phyloP scores from a whole-genome alignment of 306 rosid species.

The Acacia crassicarpa region DNA sequence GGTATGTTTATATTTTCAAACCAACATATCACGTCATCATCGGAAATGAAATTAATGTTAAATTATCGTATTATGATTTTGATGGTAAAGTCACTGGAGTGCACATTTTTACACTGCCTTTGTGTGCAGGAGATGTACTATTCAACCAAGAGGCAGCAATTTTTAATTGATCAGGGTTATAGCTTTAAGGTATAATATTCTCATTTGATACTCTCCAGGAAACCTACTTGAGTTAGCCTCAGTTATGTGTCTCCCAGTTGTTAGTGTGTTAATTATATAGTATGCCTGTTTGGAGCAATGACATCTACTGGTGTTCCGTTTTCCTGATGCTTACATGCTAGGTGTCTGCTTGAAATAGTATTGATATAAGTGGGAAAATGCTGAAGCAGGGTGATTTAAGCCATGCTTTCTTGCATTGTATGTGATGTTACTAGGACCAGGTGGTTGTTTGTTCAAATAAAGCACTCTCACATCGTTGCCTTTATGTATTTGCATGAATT shows the following conservation, averaged over 20 bases:
- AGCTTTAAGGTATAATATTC: conserved; percentile 79
- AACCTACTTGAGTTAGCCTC: conserved; percentile 25
- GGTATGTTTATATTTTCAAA: conserved; percentile 42
- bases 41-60: conserved; percentile 21
- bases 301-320: conserved; percentile 5
- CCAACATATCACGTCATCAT: conserved; percentile 5
- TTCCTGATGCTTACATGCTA: conserved; percentile 5
- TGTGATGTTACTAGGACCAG: conserved; percentile 1
- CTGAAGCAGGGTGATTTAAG: conserved; percentile 14
- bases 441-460: conserved; percentile 17
- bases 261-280: background rate
- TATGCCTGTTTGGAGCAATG: background rate
- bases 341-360: conserved; percentile 20
- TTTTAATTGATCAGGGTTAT: conserved; percentile 98
- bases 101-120: conserved; percentile 7
- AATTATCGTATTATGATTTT: conserved; percentile 16
- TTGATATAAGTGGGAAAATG: background rate
- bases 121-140: conserved; percentile 92
- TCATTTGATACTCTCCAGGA: background rate
- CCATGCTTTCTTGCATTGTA: background rate
- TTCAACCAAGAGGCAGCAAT: conserved; percentile 94
- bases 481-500: conserved; percentile 5
- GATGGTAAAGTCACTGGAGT: conserved; percentile 3
- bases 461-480: background rate
- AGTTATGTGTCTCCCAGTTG: background rate